These are phyloP conservation scores for Lentinula novae-zelandiae DNA, from an alignment of 1,284 basidiomycete genomes.

Conservation along the genomic window DNA sequence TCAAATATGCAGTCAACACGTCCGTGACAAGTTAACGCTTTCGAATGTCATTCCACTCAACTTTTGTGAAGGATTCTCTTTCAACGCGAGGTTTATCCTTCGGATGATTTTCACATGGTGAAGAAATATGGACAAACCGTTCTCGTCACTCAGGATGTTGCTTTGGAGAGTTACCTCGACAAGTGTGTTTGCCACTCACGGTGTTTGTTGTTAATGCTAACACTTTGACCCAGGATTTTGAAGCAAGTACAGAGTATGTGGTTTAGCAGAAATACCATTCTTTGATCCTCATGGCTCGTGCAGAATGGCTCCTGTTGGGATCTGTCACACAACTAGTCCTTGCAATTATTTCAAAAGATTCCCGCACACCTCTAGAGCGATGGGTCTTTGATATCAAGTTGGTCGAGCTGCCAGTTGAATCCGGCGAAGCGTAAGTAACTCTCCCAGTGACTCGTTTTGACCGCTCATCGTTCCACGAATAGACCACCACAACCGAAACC, in stretches of 20 bases:
- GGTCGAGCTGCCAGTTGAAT: constrained; percentile 51
- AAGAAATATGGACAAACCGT: constrained; percentile 98
- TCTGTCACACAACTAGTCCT: constrained; percentile 91
- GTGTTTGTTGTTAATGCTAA: constrained; percentile 11
- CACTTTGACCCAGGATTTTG: constrained; percentile 60
- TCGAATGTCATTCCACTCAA: constrained; percentile 8
- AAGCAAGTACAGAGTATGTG: constrained; percentile 83
- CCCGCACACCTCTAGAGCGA: constrained; percentile 86
- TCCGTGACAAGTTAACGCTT: constrained; percentile 36
- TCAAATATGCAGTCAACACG: constrained; percentile 97
- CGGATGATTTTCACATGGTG: constrained; percentile 98
- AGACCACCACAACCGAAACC: constrained; percentile 52
- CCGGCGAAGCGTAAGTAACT: constrained; percentile 44
- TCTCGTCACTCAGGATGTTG: constrained; percentile 90
- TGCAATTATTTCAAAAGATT: constrained; percentile 94
- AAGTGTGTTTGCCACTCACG: constrained; percentile 42
- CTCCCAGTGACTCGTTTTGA: constrained; percentile 1
- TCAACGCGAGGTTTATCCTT: constrained; percentile 95
- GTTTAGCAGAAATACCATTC: constrained; percentile 5
- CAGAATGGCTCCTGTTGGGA: constrained; percentile 91
- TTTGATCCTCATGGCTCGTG: constrained; percentile 13
- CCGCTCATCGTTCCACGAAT: not conserved
- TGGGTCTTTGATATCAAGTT: constrained; percentile 99
- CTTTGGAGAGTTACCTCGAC: constrained; percentile 88
- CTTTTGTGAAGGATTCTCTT: constrained; percentile 76